Conservation (phyloP, 2,329 filamentous ascomycete species). For the Verruconis gallopava region DNA sequence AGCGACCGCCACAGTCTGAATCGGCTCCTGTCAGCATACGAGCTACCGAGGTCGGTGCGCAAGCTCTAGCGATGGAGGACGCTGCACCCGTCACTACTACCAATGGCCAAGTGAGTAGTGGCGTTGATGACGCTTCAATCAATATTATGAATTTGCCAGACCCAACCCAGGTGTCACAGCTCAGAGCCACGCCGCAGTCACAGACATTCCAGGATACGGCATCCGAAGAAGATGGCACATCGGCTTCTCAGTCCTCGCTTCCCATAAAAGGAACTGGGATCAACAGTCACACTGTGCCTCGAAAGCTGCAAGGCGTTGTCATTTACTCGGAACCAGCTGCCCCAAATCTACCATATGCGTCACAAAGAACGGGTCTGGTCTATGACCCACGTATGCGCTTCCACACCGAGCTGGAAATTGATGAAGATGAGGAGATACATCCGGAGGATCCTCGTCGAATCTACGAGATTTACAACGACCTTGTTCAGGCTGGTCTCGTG, state of each 20-base stretch:
- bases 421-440: slow-evolving; percentile 57
- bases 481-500: slow-evolving; percentile 70
- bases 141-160: not conserved
- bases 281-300: not conserved
- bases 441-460: slow-evolving; percentile 91
- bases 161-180: not conserved
- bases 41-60: too few species aligned
- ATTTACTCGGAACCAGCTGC: slow-evolving; percentile 5
- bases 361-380: slow-evolving; percentile 32
- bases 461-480: slow-evolving; percentile 80
- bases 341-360: slow-evolving; percentile 23
- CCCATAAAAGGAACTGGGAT: not conserved
- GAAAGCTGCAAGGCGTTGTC: slow-evolving; percentile 5
- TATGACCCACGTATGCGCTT: slow-evolving; percentile 96
- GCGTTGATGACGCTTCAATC: not conserved
- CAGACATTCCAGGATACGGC: not conserved
- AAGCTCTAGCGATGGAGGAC: too few species aligned
- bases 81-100: too few species aligned
- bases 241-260: not conserved
- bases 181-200: not conserved
- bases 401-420: slow-evolving; percentile 58
- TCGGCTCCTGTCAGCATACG: not conserved
- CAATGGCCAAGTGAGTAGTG: not conserved
- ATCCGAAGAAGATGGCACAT: not conserved
- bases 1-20: not conserved